Percentiles rank a stretch among this genome's conserved stretches.
phyloP scores from a whole-genome alignment of 805 yeast species.

The Metschnikowia sp. region DNA sequence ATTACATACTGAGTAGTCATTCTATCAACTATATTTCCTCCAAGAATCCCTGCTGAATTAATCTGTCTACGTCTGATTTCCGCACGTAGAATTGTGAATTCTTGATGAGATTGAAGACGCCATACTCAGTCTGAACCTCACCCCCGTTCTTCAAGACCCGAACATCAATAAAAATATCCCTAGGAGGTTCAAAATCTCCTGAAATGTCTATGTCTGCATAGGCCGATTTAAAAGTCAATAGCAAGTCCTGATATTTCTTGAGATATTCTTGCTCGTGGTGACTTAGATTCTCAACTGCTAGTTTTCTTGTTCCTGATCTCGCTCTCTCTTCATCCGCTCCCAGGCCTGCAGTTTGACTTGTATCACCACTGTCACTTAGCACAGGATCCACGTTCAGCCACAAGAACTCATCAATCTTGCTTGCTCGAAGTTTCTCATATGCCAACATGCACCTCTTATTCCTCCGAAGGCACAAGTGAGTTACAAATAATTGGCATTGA shows the following conservation, averaged over 20 bases:
- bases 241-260: constrained; percentile 63
- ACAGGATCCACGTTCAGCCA: constrained; percentile 69
- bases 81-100: constrained; percentile 94
- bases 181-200: constrained; percentile 89
- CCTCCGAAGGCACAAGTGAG: constrained; percentile 74
- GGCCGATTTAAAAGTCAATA: constrained; percentile 73
- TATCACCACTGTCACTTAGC: constrained; percentile 7
- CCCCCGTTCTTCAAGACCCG: constrained; percentile 93
- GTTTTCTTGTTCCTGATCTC: constrained; percentile 6
- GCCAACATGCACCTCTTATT: constrained; percentile 89
- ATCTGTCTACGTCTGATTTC: constrained; percentile 88
- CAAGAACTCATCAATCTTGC: constrained; percentile 58
- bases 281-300: constrained; percentile 51
- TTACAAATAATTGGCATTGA: constrained; percentile 64
- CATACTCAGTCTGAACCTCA: constrained; percentile 95
- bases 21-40: constrained; percentile 52
- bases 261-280: constrained; percentile 79
- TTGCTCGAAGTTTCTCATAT: constrained; percentile 70
- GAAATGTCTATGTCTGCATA: constrained; percentile 82
- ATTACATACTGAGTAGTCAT: no score
- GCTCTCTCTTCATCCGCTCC: background rate
- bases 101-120: constrained; percentile 87
- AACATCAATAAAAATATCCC: constrained; percentile 88
- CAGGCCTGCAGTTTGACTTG: constrained; percentile 1
- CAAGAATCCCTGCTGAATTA: constrained; percentile 90